phyloP scores from a whole-genome alignment of 1,139 yeast species.

The Arxiozyma slooffiae region DNA sequence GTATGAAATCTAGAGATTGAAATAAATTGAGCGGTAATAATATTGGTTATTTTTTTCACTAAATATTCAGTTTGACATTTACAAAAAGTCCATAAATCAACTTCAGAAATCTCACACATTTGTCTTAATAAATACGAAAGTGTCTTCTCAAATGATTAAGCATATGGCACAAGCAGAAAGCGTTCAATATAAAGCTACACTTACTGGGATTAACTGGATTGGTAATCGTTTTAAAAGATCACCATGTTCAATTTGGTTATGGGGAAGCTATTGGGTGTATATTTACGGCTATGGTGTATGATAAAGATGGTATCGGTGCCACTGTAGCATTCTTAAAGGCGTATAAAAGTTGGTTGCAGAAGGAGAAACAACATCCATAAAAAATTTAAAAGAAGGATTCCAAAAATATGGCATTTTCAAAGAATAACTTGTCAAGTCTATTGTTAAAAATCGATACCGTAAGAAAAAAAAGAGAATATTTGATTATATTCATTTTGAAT shows the following conservation, averaged over 20 bases:
- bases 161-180: conserved; percentile 57
- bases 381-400: conserved; percentile 52
- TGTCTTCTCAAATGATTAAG: conserved; percentile 70
- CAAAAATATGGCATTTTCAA: conserved; percentile 66
- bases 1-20: conserved; percentile 41
- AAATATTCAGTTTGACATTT: conserved; percentile 43
- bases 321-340: conserved; percentile 70
- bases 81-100: conserved; percentile 20
- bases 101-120: conserved; percentile 24
- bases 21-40: conserved; percentile 84
- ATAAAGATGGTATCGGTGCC: conserved; percentile 89
- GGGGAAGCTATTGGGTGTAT: conserved; percentile 96
- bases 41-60: conserved; percentile 77
- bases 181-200: conserved; percentile 63
- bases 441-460: conserved; percentile 43
- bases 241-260: conserved; percentile 71
- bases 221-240: conserved; percentile 78
- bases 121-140: conserved; percentile 77
- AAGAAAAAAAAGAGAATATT: conserved; percentile 53
- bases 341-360: conserved; percentile 34
- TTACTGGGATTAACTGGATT: conserved; percentile 96
- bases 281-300: conserved; percentile 70
- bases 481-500: conserved; percentile 35
- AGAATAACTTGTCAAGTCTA: conserved; percentile 81
- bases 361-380: conserved; percentile 24